A percentile compares a stretch with the other conserved stretches of the same genome.
phyloP scores from a whole-genome alignment of 1,139 yeast genomes.

The Petasospora fabianii region DNA sequence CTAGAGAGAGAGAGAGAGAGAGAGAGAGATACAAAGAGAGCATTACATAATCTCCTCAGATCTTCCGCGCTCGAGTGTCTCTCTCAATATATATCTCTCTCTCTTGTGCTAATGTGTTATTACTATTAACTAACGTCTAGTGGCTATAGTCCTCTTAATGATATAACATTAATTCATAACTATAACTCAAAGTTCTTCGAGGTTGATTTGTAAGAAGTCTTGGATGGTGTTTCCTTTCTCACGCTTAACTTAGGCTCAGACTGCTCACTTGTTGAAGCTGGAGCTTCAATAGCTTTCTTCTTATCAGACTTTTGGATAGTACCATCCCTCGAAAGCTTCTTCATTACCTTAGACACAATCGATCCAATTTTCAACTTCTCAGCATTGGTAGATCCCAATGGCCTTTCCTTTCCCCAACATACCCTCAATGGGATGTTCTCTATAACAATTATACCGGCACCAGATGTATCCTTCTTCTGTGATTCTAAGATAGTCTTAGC shows the following conservation, averaged over 20 bases:
- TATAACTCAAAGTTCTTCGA: constrained; percentile 11
- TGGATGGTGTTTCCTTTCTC: constrained; percentile 1
- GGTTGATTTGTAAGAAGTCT: constrained; percentile 1
- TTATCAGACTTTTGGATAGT: not conserved
- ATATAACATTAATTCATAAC: no score
- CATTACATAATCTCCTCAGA: no score
- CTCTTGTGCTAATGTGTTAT: no score
- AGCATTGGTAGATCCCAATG: constrained; percentile 44
- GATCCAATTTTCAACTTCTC: constrained; percentile 51
- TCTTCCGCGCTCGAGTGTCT: no score
- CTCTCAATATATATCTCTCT: no score
- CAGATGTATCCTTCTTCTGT: constrained; percentile 10
- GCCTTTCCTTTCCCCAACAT: constrained; percentile 60
- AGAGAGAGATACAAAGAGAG: no score
- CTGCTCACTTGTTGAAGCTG: not conserved
- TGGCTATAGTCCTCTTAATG: no score
- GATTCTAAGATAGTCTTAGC: constrained; percentile 35
- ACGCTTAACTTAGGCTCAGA: constrained; percentile 3
- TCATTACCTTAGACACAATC: constrained; percentile 57
- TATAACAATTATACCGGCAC: constrained; percentile 36
- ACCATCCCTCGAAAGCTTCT: constrained; percentile 33
- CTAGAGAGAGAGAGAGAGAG: no score
- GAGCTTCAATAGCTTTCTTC: not conserved
- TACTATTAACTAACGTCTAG: no score
- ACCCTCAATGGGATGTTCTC: constrained; percentile 53